Conservation (phyloP, 148 eudicot genomes). For the Simmondsia chinensis region DNA sequence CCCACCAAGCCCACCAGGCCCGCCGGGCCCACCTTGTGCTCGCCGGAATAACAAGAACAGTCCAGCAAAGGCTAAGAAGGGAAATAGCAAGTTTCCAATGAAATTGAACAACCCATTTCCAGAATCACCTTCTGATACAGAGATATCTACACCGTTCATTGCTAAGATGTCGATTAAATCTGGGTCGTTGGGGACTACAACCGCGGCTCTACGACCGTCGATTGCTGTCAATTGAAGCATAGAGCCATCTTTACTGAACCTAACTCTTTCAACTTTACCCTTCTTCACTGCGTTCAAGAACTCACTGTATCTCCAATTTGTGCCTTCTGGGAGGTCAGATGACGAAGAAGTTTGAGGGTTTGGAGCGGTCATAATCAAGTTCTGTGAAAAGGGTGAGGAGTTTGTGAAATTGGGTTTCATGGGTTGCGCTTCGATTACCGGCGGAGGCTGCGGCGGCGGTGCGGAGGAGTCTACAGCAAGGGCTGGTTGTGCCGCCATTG, state of each 20-base stretch:
- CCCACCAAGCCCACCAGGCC: slow-evolving; percentile 97
- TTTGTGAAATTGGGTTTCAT: slow-evolving; percentile 21
- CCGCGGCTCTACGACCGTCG: slow-evolving; percentile 76
- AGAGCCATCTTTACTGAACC: slow-evolving; percentile 78
- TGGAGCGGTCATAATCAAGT: slow-evolving; percentile 54
- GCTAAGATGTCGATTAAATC: slow-evolving; percentile 91
- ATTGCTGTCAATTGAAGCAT: slow-evolving; percentile 73
- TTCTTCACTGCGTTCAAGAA: slow-evolving; percentile 89
- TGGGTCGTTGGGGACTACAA: slow-evolving; percentile 86
- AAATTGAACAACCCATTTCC: slow-evolving; percentile 74
- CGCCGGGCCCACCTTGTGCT: slow-evolving; percentile 94
- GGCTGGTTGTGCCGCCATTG: slow-evolving; percentile 32
- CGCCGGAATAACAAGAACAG: slow-evolving; percentile 67
- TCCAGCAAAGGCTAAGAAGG: slow-evolving; percentile 80
- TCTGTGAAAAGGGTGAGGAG: slow-evolving; percentile 51
- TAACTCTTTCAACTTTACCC: slow-evolving; percentile 89
- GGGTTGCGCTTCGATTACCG: slow-evolving; percentile 36
- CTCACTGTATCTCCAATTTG: slow-evolving; percentile 92
- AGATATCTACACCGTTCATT: slow-evolving; percentile 91
- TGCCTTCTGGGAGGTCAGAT: slow-evolving; percentile 72
- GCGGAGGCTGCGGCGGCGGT: slow-evolving; percentile 37
- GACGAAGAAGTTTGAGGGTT: slow-evolving; percentile 37
- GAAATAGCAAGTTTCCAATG: slow-evolving; percentile 83
- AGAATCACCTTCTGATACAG: slow-evolving; percentile 82
- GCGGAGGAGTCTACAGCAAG: slow-evolving; percentile 30